These are phyloP conservation scores for Fusarium abutilonis DNA, from an alignment of 2,329 filamentous ascomycete genomes.

Conservation along the genomic window DNA sequence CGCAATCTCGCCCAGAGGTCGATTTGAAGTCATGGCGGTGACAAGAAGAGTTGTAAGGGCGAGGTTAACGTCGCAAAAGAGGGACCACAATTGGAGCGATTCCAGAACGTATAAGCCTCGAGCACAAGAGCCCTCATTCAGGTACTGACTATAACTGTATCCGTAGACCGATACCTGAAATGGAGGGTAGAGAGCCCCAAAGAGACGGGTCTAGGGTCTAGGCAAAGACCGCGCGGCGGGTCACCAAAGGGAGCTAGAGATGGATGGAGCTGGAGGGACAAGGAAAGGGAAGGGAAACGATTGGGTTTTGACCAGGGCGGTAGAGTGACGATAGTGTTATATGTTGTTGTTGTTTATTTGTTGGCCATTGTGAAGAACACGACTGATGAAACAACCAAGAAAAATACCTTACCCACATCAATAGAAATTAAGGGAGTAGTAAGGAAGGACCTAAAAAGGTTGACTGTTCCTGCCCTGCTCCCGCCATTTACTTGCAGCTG, in stretches of 20 bases:
- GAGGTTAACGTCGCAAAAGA: slow-evolving; percentile 15
- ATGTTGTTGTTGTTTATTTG: slow-evolving; percentile 33
- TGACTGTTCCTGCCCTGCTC: not conserved
- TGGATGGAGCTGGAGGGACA: slow-evolving; percentile 1
- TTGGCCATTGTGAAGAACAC: not conserved
- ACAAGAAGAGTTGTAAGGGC: slow-evolving; percentile 20
- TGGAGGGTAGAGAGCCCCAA: slow-evolving; percentile 24
- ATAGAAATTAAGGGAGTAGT: not conserved
- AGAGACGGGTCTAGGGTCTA: slow-evolving; percentile 35
- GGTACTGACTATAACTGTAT: too few relatives aligned
- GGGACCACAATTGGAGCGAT: slow-evolving; percentile 31
- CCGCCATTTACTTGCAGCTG: slow-evolving; percentile 4
- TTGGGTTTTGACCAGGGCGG: slow-evolving; percentile 19
- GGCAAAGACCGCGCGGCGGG: slow-evolving; percentile 36
- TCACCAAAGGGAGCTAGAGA: slow-evolving; percentile 36
- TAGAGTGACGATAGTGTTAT: slow-evolving; percentile 26
- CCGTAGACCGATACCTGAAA: slow-evolving; percentile 24
- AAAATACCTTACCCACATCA: not conserved
- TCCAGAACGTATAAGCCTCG: slow-evolving; percentile 27
- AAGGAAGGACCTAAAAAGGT: not conserved
- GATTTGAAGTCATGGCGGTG: slow-evolving; percentile 37
- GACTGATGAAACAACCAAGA: not conserved
- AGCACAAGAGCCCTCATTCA: slow-evolving; percentile 16
- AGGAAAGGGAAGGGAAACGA: slow-evolving; percentile 17
- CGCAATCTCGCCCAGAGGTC: slow-evolving; percentile 38